phyloP scores from a whole-genome alignment of 805 yeast species.

The Ogataea polymorpha region DNA sequence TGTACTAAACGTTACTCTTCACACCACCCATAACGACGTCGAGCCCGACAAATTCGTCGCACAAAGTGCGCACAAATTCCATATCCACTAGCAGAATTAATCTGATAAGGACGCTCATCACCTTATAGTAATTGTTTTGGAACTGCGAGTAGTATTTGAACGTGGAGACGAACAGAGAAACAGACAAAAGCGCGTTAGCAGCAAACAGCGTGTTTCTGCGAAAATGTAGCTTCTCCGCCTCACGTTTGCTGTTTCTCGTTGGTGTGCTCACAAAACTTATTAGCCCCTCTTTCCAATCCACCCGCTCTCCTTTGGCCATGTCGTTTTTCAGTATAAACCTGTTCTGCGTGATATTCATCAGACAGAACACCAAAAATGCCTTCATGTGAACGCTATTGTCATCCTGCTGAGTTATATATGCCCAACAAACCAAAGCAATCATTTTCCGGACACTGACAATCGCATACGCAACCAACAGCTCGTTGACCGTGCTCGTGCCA shows the following conservation, averaged over 20 bases:
- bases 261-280: constrained; percentile 13
- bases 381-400: constrained; percentile 27
- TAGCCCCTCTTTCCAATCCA: constrained; percentile 19
- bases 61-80: constrained; percentile 21
- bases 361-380: constrained; percentile 25
- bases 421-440: constrained; percentile 27
- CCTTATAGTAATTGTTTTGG: constrained; percentile 9
- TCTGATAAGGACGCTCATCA: constrained; percentile 13
- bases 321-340: constrained; percentile 26
- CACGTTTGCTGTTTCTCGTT: constrained; percentile 20
- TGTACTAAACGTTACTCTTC: constrained; percentile 8
- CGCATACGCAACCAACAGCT: constrained; percentile 23
- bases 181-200: constrained; percentile 7
- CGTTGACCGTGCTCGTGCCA: constrained; percentile 4
- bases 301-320: constrained; percentile 1
- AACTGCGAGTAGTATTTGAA: constrained; percentile 20
- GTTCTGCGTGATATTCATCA: constrained; percentile 26
- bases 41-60: constrained; percentile 22
- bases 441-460: constrained; percentile 29
- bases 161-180: constrained; percentile 15
- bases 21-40: constrained; percentile 5
- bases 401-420: constrained; percentile 29
- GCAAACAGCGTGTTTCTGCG: constrained; percentile 19
- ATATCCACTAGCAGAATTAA: constrained; percentile 21
- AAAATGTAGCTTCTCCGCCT: constrained; percentile 17